Percentiles rank a stretch among this genome's conserved stretches.
phyloP scores from a whole-genome alignment of 1,284 basidiomycete genomes.

The Bjerkandera adusta region DNA sequence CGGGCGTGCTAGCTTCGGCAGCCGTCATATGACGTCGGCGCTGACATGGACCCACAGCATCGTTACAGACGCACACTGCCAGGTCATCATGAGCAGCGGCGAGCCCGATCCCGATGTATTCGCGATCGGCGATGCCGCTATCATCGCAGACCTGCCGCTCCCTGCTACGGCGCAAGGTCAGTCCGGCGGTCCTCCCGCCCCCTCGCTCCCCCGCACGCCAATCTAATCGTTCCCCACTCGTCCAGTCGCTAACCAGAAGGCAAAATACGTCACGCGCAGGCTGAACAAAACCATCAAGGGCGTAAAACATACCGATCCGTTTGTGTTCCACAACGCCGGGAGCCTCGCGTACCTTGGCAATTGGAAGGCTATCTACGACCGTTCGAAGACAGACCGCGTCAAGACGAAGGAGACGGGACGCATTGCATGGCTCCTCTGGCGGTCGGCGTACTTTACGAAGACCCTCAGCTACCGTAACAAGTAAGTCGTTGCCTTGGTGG shows the following conservation, averaged over 20 bases:
- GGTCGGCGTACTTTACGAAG: constrained; percentile 79
- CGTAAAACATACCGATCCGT: constrained; percentile 40
- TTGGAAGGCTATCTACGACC: constrained; percentile 79
- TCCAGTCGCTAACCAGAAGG: constrained; percentile 80
- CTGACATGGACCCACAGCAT: constrained; percentile 38
- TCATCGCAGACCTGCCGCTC: constrained; percentile 57
- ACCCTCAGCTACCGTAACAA: constrained; percentile 78
- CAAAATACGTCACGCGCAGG: constrained; percentile 67
- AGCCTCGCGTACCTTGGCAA: constrained; percentile 82
- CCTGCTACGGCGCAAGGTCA: constrained; percentile 84
- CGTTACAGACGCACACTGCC: constrained; percentile 60
- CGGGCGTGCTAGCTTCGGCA: constrained; percentile 10
- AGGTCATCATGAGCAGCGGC: constrained; percentile 56
- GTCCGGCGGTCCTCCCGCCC: constrained; percentile 13
- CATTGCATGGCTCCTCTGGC: constrained; percentile 79
- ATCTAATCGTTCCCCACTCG: constrained; percentile 1
- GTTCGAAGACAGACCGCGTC: constrained; percentile 48
- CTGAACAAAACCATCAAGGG: constrained; percentile 61
- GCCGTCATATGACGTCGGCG: too few relatives aligned
- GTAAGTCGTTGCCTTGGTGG: constrained; percentile 16
- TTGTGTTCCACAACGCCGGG: constrained; percentile 71
- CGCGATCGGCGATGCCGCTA: constrained; percentile 81
- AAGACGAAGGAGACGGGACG: constrained; percentile 67
- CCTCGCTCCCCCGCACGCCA: constrained; percentile 3
- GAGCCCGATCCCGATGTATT: constrained; percentile 71